Evolutionary conservation across 1,284 basidiomycete genomes (phyloP).

Genomic region (Cryptococcus sp.): DNA sequence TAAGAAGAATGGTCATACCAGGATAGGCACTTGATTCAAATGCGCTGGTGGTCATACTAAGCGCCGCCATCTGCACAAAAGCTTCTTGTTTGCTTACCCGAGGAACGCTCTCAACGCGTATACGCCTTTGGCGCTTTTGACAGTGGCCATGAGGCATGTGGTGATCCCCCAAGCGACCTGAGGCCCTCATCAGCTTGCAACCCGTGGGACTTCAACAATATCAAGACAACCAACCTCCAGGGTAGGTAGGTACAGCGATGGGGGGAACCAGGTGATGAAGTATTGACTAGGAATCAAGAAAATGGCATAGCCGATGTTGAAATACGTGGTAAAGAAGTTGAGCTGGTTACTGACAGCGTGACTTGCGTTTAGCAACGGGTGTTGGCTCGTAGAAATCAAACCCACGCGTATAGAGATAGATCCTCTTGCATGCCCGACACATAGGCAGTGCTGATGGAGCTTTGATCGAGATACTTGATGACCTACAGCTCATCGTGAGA

Average conservation of each 20-base stretch:
- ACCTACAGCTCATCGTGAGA: constrained; percentile 66
- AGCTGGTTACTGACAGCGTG: constrained; percentile 61
- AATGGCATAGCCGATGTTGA: constrained; percentile 39
- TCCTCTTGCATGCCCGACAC: constrained; percentile 70
- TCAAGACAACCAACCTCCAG: constrained; percentile 19
- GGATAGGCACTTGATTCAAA: background rate
- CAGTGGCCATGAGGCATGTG: constrained; percentile 29
- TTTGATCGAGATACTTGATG: constrained; percentile 47
- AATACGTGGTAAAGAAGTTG: constrained; percentile 56
- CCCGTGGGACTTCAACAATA: background rate
- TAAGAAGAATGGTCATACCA: background rate
- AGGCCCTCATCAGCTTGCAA: no score
- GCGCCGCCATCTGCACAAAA: constrained; percentile 14
- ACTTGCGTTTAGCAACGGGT: background rate
- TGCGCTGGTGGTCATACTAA: constrained; percentile 17
- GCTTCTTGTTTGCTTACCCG: constrained; percentile 20
- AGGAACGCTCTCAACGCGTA: constrained; percentile 33
- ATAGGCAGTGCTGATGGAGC: constrained; percentile 30
- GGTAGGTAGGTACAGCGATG: constrained; percentile 22
- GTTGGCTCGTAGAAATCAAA: constrained; percentile 53
- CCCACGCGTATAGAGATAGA: constrained; percentile 28
- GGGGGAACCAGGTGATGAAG: constrained; percentile 26
- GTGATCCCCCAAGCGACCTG: constrained; percentile 25
- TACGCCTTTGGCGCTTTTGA: constrained; percentile 25
- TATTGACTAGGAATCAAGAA: constrained; percentile 33